Evolutionary conservation across 2,329 filamentous ascomycete genomes (phyloP), one percentile per base, ranked within the genome.

Genomic region (Blastomyces emzantsi): DNA sequence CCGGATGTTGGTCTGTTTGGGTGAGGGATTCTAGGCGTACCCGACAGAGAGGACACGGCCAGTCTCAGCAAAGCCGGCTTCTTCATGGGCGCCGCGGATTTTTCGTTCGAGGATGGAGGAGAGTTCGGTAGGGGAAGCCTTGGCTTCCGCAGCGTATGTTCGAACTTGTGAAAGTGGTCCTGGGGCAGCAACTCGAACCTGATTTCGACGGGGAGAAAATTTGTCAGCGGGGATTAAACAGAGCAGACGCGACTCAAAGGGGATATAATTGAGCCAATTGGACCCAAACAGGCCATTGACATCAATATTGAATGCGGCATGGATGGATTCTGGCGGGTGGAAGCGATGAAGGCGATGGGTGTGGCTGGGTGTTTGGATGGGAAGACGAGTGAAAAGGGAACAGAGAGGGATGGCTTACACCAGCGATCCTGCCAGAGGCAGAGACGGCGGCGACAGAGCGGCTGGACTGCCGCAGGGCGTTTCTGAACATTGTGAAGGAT

Each of bases 61-160:
- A 78, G 94, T 99, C 89, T 99, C 94, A 80, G 94, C 92, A 75
- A 99, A 90, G 79, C 86, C 87, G 78, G 90, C 85, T 85, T 97
- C 94, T 84, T 97, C 94, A 82, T 96, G 90, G 73, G 97, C 91
- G 85, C 94, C 94, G 79, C 94, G 90, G 77, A 99, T 99, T 82
- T 92, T 87, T 87, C 97, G 93, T 85, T 97, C 94, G 78, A 99
- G 90, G 81, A 99, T 97, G 73, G 93, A 97, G 73, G 94, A 97
- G 75, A 97, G 93, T 85, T 99, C 94, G 75, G 93, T 99, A 74
- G 94, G 94, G 66, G 92, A 81, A 75, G 94, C 92, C 87, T 97
- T 97, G 73, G 90, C 89, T 76, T 96, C 92, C 81, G 88, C 83
- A 78, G 91, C 93, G 83, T 96, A 97, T 81, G 85, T 86, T 82